These are phyloP conservation scores for Pharnaceum exiguum DNA, from an alignment of 148 eudicot genomes.

Conservation along the genomic window DNA sequence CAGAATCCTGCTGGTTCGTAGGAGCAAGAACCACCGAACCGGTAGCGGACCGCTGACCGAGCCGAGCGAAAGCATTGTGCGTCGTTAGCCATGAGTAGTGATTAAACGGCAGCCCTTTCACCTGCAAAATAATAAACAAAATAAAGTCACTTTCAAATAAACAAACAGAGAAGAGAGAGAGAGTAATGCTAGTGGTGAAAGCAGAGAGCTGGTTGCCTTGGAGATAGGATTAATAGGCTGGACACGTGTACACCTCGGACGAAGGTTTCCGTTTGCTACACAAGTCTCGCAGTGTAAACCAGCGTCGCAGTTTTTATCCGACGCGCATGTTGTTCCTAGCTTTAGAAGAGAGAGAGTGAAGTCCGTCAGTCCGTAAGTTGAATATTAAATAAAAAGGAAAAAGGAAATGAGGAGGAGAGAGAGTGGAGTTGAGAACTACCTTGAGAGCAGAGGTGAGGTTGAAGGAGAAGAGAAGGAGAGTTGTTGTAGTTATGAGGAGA, in stretches of 20 bases:
- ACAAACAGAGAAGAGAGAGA: background rate
- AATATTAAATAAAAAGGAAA: background rate
- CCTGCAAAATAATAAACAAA: conserved; percentile 31
- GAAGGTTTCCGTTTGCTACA: conserved; percentile 50
- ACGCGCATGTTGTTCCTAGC: conserved; percentile 55
- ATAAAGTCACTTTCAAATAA: conserved; percentile 5
- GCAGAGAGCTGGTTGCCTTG: too few relatives aligned
- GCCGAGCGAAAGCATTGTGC: conserved; percentile 77
- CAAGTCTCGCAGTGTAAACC: conserved; percentile 93
- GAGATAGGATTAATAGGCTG: conserved; percentile 66
- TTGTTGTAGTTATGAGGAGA: conserved; percentile 16
- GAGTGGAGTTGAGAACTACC: conserved; percentile 24
- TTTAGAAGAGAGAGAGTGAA: conserved; percentile 9
- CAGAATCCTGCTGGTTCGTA: conserved; percentile 81
- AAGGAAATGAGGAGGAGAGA: background rate
- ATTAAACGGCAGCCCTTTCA: conserved; percentile 75
- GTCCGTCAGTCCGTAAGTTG: background rate
- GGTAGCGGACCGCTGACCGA: conserved; percentile 66
- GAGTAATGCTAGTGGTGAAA: conserved; percentile 2
- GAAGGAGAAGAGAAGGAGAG: conserved; percentile 27
- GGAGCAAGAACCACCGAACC: conserved; percentile 61
- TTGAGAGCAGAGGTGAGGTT: conserved; percentile 40
- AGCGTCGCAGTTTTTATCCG: conserved; percentile 42
- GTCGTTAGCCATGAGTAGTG: conserved; percentile 89
- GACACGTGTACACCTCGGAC: conserved; percentile 78